Evolutionary conservation across 2,329 filamentous ascomycete genomes (phyloP).

Genomic region (Magnaporthiopsis rhizophila): DNA sequence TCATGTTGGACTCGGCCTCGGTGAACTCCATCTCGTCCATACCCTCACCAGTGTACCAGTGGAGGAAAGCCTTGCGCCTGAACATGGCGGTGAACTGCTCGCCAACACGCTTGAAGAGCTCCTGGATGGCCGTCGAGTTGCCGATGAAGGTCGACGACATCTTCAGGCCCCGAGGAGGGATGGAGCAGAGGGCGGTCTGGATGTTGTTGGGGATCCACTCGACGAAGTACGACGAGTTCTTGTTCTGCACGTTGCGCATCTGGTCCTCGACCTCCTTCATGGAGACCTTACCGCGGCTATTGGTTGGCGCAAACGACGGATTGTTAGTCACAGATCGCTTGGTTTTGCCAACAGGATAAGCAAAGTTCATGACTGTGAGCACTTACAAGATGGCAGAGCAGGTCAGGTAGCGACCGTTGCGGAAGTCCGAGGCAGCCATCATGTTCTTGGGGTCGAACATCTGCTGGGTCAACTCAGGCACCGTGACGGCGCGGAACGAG

Average conservation of each 20-base stretch:
- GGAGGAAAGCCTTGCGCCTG: slow-evolving; percentile 99
- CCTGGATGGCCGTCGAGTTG: slow-evolving; percentile 99
- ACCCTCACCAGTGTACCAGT: slow-evolving; percentile 99
- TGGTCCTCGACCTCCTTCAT: slow-evolving; percentile 99
- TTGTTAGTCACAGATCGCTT: slow-evolving; percentile 27
- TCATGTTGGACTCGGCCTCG: slow-evolving; percentile 99
- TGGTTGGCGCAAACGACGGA: slow-evolving; percentile 19
- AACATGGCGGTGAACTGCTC: slow-evolving; percentile 99
- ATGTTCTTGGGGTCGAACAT: slow-evolving; percentile 99
- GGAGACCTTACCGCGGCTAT: slow-evolving; percentile 92
- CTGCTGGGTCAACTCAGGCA: slow-evolving; percentile 98
- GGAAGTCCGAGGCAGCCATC: slow-evolving; percentile 99
- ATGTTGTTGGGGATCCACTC: slow-evolving; percentile 99
- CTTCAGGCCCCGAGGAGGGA: slow-evolving; percentile 93
- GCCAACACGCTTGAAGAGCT: slow-evolving; percentile 99
- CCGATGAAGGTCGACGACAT: slow-evolving; percentile 99
- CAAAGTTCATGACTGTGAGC: not conserved
- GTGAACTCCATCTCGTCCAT: slow-evolving; percentile 99
- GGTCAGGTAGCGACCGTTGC: slow-evolving; percentile 98
- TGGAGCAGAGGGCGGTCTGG: slow-evolving; percentile 97
- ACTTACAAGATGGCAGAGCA: slow-evolving; percentile 96
- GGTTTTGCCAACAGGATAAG: not conserved
- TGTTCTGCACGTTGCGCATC: slow-evolving; percentile 99
- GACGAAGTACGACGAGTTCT: slow-evolving; percentile 99
- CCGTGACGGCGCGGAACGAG: slow-evolving; percentile 95